These are phyloP conservation scores for Xylariales sp. DNA, from an alignment of 2,329 filamentous ascomycete species.

Conservation along the genomic window DNA sequence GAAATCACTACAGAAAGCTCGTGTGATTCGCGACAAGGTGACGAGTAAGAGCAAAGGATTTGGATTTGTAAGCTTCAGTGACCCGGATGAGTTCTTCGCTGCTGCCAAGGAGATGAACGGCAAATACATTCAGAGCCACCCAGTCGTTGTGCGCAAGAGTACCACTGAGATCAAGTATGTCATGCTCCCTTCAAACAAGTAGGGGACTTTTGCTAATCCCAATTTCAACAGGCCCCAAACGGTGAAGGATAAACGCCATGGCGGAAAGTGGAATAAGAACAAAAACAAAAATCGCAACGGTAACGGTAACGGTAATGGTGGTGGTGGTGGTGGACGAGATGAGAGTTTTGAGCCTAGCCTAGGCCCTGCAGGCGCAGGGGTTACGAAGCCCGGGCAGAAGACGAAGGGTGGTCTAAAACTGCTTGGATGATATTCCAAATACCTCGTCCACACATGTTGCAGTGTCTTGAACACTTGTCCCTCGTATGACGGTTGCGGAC, in stretches of 20 bases:
- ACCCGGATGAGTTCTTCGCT: slow-evolving; percentile 94
- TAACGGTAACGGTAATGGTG: slow-evolving; percentile 18
- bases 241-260: slow-evolving; percentile 48
- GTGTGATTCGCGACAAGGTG: slow-evolving; percentile 90
- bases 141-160: slow-evolving; percentile 79
- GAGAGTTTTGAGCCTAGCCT: slow-evolving; percentile 43
- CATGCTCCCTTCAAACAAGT: background rate
- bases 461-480: background rate
- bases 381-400: slow-evolving; percentile 60
- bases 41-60: slow-evolving; percentile 95
- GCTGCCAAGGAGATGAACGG: slow-evolving; percentile 98
- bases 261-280: slow-evolving; percentile 26
- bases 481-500: no score
- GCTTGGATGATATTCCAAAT: slow-evolving; percentile 46
- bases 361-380: slow-evolving; percentile 46
- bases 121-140: slow-evolving; percentile 98
- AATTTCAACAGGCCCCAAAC: slow-evolving; percentile 44
- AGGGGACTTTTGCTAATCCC: background rate
- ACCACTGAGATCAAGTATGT: slow-evolving; percentile 77
- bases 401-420: slow-evolving; percentile 62
- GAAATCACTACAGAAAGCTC: slow-evolving; percentile 82
- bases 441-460: no score
- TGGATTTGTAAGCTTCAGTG: slow-evolving; percentile 92
- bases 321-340: slow-evolving; percentile 22
- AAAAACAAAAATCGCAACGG: slow-evolving; percentile 30